These are phyloP conservation scores for Fusarium sp. DNA, from an alignment of 2,329 filamentous ascomycete genomes.

Conservation along the genomic window DNA sequence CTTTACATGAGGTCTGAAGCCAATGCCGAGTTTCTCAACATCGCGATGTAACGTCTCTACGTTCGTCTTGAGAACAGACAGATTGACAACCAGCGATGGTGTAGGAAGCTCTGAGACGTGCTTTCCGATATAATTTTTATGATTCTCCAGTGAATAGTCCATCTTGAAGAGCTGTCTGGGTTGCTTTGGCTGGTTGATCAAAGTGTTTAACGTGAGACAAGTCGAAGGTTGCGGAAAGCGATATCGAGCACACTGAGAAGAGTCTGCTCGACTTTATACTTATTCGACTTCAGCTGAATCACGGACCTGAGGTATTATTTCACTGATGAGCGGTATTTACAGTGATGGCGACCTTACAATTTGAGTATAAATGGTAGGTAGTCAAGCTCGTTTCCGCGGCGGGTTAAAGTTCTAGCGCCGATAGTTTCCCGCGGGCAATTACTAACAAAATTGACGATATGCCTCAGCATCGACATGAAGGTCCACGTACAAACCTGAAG, in stretches of 20 bases:
- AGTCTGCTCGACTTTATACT: background rate
- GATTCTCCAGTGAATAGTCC: constrained; percentile 42
- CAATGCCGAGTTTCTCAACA: constrained; percentile 50
- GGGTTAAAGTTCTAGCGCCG: constrained; percentile 6
- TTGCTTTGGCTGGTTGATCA: background rate
- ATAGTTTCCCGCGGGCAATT: constrained; percentile 4
- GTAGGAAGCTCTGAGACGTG: constrained; percentile 49
- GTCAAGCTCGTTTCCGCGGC: background rate
- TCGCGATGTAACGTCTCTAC: constrained; percentile 49
- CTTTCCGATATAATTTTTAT: constrained; percentile 49
- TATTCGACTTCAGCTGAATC: background rate
- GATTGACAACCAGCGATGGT: constrained; percentile 51
- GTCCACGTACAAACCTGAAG: background rate
- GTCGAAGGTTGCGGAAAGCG: background rate
- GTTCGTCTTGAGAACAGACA: constrained; percentile 51
- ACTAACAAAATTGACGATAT: background rate
- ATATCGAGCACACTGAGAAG: background rate
- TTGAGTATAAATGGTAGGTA: background rate
- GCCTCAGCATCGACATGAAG: background rate
- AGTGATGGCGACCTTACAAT: background rate
- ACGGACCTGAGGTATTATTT: background rate
- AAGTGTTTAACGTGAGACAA: constrained; percentile 2
- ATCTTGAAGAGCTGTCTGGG: constrained; percentile 13
- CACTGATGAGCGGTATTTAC: background rate
- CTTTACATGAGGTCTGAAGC: constrained; percentile 56